phyloP scores from a whole-genome alignment of 768 basidiomycete genomes.

The Coprinellus aureogranulatus region DNA sequence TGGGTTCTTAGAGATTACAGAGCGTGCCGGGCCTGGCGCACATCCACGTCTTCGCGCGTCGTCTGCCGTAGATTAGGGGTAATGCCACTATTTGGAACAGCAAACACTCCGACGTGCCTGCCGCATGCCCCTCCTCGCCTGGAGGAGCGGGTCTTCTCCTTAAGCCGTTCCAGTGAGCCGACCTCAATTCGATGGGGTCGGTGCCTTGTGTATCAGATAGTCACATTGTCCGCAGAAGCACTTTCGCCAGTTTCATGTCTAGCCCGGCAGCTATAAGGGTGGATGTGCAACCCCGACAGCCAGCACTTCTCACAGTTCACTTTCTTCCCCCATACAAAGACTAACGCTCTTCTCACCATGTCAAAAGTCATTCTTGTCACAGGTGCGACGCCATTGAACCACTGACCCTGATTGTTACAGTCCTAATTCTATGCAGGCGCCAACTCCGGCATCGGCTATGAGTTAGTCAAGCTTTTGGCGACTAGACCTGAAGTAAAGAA shows the following conservation, averaged over 20 bases:
- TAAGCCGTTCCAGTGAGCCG: too few species aligned
- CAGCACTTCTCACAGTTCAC: not conserved
- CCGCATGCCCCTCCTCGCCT: too few species aligned
- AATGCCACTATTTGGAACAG: too few species aligned
- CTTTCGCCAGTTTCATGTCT: too few species aligned
- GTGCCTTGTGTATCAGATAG: too few species aligned
- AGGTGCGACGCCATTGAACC: conserved; percentile 28
- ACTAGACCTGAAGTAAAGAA: conserved; percentile 34
- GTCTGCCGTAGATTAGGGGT: not conserved
- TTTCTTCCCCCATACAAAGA: too few species aligned
- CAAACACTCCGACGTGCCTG: too few species aligned
- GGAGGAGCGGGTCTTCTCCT: too few species aligned
- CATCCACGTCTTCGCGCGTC: conserved; percentile 79
- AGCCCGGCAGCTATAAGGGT: too few species aligned
- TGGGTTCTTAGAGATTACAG: conserved; percentile 60
- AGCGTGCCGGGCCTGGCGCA: conserved; percentile 81
- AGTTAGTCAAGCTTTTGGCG: conserved; percentile 42
- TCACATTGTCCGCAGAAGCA: too few species aligned
- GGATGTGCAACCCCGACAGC: not conserved
- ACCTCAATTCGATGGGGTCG: too few species aligned
- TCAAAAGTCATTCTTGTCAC: conserved; percentile 39
- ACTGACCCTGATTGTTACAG: not conserved
- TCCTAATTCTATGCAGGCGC: not conserved
- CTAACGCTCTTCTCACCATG: not conserved
- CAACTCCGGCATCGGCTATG: conserved; percentile 46